Evolutionary conservation across 371 early-diverging fungal genomes (phyloP).

Genomic region (Syncephalastrum contaminatum): DNA sequence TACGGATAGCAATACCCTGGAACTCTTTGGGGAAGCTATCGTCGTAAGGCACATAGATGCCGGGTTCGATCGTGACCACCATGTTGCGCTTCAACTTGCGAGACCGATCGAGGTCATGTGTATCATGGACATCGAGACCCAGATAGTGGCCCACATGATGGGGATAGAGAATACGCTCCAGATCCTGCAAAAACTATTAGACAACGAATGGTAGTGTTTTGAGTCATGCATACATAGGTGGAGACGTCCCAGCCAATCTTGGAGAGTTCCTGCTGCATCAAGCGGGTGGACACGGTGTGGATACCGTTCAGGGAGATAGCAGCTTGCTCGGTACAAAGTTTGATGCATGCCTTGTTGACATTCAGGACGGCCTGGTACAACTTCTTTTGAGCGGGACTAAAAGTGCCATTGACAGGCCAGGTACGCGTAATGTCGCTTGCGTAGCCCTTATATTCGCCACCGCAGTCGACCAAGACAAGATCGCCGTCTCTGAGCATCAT

Average conservation of each 20-base stretch:
- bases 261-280: slow-evolving; percentile 64
- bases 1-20: slow-evolving; percentile 92
- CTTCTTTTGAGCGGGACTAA: slow-evolving; percentile 74
- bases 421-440: slow-evolving; percentile 93
- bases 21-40: slow-evolving; percentile 75
- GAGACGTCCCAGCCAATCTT: slow-evolving; percentile 63
- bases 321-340: slow-evolving; percentile 73
- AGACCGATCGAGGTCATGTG: slow-evolving; percentile 69
- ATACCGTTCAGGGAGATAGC: slow-evolving; percentile 80
- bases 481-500: slow-evolving; percentile 77
- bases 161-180: slow-evolving; percentile 80
- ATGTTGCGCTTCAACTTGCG: slow-evolving; percentile 73
- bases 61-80: slow-evolving; percentile 97
- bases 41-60: slow-evolving; percentile 87
- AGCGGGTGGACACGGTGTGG: slow-evolving; percentile 66
- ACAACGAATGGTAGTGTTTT: not conserved
- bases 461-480: slow-evolving; percentile 90
- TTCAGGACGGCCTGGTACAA: slow-evolving; percentile 86
- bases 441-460: slow-evolving; percentile 88
- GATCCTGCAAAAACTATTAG: slow-evolving; percentile 40
- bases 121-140: slow-evolving; percentile 95
- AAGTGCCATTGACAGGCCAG: slow-evolving; percentile 92
- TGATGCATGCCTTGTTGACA: slow-evolving; percentile 84
- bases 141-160: slow-evolving; percentile 96
- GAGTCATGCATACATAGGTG: slow-evolving; percentile 40